Conservation (phyloP, 202 grass and related monocot genomes). For the Panicum hallii region DNA sequence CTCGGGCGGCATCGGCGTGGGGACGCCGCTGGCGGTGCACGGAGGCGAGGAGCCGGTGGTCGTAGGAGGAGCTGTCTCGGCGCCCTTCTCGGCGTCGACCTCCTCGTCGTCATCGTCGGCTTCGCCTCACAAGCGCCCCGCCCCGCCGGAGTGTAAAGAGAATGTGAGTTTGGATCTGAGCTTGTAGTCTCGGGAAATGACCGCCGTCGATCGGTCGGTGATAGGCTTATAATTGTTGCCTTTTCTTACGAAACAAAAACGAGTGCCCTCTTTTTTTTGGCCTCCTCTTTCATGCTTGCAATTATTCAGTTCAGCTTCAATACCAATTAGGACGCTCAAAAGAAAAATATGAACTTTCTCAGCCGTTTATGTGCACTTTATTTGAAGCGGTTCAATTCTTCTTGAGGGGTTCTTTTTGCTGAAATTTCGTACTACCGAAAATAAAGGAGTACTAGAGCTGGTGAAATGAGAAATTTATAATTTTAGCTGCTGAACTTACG, state of each 20-base stretch:
- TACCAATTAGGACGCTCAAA: neutral
- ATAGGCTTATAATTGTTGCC: slow-evolving; percentile 27
- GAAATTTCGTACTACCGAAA: neutral
- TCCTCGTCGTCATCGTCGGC: slow-evolving; percentile 46
- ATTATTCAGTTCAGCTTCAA: neutral
- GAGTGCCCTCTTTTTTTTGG: slow-evolving; percentile 3
- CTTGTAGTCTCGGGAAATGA: slow-evolving; percentile 56
- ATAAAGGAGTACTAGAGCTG: neutral
- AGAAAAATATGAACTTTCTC: neutral
- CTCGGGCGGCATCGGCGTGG: neutral
- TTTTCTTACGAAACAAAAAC: slow-evolving; percentile 26
- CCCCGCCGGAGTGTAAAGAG: slow-evolving; percentile 48
- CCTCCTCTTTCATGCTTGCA: slow-evolving; percentile 20
- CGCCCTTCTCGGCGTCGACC: slow-evolving; percentile 53
- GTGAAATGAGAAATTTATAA: neutral
- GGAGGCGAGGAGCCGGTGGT: slow-evolving; percentile 42
- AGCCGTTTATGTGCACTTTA: neutral
- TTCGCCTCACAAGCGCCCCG: slow-evolving; percentile 39
- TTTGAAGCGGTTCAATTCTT: neutral
- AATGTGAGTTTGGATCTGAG: slow-evolving; percentile 79
- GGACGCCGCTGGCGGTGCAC: slow-evolving; percentile 30
- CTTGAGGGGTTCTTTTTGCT: neutral
- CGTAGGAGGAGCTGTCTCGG: slow-evolving; percentile 27
- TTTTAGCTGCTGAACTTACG: neutral
- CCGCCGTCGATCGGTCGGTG: neutral